Evolutionary conservation across 148 eudicot genomes (phyloP).

Genomic region (Spergularia bocconei): DNA sequence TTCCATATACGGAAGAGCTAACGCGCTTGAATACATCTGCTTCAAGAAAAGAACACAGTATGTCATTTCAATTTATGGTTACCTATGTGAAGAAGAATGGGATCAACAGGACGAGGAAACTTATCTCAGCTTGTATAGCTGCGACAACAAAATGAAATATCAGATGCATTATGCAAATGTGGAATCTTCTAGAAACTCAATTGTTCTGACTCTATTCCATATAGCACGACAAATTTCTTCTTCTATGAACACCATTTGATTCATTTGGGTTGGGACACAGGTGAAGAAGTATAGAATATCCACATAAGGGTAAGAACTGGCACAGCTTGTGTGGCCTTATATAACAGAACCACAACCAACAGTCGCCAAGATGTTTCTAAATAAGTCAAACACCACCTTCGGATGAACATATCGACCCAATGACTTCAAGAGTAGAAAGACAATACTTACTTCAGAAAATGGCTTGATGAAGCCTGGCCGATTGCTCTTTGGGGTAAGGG

Average conservation of each 20-base stretch:
- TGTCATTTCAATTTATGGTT: neutral
- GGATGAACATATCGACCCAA: neutral
- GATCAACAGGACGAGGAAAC: neutral
- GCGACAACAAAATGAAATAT: neutral
- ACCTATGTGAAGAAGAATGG: neutral
- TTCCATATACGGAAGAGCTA: slow-evolving; percentile 55
- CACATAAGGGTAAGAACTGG: neutral
- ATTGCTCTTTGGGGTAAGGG: slow-evolving; percentile 57
- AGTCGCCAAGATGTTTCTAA: neutral
- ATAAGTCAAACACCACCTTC: neutral
- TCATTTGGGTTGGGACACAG: neutral
- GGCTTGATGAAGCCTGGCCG: slow-evolving; percentile 60
- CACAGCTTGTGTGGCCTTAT: neutral
- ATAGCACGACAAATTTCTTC: neutral
- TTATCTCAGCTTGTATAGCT: neutral
- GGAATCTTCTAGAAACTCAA: neutral
- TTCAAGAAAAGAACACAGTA: slow-evolving; percentile 10
- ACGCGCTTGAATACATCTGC: slow-evolving; percentile 66
- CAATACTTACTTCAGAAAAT: slow-evolving; percentile 63
- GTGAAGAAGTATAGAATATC: neutral
- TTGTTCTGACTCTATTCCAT: neutral
- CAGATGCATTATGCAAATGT: neutral
- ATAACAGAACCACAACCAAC: neutral
- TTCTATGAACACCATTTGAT: neutral
- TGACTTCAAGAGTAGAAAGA: neutral